Evolutionary conservation across 768 basidiomycete species (phyloP), one percentile per base, ranked within the genome.

Genomic region (Macrolepiota albuminosa): DNA sequence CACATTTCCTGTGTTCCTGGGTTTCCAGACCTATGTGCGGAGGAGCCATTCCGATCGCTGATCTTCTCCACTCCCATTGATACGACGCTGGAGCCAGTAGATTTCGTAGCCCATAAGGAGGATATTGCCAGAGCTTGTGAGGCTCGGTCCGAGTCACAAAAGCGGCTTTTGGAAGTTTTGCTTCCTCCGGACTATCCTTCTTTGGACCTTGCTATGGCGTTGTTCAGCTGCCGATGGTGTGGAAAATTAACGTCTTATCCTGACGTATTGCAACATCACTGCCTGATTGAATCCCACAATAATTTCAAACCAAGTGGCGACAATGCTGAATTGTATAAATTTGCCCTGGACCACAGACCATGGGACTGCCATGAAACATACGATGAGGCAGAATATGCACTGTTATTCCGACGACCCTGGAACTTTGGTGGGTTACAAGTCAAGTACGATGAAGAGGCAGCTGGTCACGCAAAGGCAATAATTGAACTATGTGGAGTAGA

Each of bases 201-300:
- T 42, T 62, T 74, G 13, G 56, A 69, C 2, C 70, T 73, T 37
- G 73, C 74, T 14, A 67, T 69, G 2, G 68, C 67, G 8, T 72
- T 73, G 50, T 76, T 76, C 61, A 67, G 69, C 18, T 76, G 73
- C 58, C 49, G 57, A 18, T 71, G 63, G 49, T 75, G 74, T 46
- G 56, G 48, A 5, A 73, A 72, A 53, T 67, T 70, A 3, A 71
- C 74, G 6, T 63, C 69, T 2, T 75, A 72, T 59, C 72, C 72
- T 6, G 63, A 69, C 13, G 64, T 75, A 16, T 61, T 74, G 52
- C 65, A 64, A 31, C 75, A 76, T 39, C 43, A 34, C 13, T 74
- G 73, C 39, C 49, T 70, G 18, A 46, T 50, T 33, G 47, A 56
- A 24, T 21, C 47, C 16, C n/a, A 48, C 11, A 42, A 60, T 8